phyloP scores from a whole-genome alignment of 768 basidiomycete genomes.

The Termitomyces bulborhizus region DNA sequence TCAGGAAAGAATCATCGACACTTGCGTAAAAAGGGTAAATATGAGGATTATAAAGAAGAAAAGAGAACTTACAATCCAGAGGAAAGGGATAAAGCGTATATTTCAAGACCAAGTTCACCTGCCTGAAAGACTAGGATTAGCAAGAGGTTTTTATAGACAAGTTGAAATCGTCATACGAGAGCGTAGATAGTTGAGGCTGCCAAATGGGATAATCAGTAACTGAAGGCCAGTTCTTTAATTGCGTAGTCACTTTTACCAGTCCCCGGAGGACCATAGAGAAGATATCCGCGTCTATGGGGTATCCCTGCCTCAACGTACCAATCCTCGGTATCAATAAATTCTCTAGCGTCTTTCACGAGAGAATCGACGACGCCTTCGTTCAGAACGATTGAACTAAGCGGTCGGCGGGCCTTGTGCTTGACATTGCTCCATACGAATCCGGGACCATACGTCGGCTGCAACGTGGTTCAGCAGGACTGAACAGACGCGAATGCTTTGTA shows the following conservation, averaged over 20 bases:
- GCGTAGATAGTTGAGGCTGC: constrained; percentile 50
- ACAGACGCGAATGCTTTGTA: not conserved
- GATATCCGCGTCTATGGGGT: constrained; percentile 50
- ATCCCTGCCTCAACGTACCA: constrained; percentile 57
- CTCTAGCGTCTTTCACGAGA: constrained; percentile 42
- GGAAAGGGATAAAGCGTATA: constrained; percentile 57
- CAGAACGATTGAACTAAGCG: constrained; percentile 48
- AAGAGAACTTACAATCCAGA: constrained; percentile 33
- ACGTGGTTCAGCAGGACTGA: not conserved
- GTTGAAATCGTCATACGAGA: constrained; percentile 23
- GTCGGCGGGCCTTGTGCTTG: constrained; percentile 44
- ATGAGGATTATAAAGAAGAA: not conserved
- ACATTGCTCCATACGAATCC: constrained; percentile 36
- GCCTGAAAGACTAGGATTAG: constrained; percentile 22
- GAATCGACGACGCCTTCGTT: constrained; percentile 39
- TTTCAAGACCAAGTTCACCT: constrained; percentile 75
- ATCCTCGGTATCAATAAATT: constrained; percentile 47
- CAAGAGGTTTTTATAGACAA: not conserved
- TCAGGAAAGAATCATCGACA: constrained; percentile 44
- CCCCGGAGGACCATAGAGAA: constrained; percentile 55
- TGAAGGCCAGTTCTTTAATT: not conserved
- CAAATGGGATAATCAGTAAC: constrained; percentile 29
- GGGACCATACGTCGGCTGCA: constrained; percentile 31
- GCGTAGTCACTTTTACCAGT: constrained; percentile 48
- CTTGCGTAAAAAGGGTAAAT: constrained; percentile 11